Evolutionary conservation across 192 early-diverging fungal genomes (phyloP).

Genomic region (Oehlia diaphana): DNA sequence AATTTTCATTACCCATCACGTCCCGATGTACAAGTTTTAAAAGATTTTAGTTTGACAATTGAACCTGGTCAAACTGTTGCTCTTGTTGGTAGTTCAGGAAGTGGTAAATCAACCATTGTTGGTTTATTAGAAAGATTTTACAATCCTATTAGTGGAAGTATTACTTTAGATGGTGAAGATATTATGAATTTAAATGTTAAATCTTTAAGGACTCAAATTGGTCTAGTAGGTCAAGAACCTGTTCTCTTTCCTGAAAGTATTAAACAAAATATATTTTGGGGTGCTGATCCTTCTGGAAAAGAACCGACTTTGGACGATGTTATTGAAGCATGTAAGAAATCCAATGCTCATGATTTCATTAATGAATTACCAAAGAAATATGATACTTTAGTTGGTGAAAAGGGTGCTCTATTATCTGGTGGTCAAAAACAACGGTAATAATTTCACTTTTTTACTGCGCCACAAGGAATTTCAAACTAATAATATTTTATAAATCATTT

Average conservation of each 20-base stretch:
- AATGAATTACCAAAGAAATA: slow-evolving; percentile 76
- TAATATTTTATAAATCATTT: background rate
- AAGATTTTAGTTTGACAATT: slow-evolving; percentile 68
- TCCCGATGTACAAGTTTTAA: slow-evolving; percentile 78
- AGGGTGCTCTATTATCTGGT: slow-evolving; percentile 44
- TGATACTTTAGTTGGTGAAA: slow-evolving; percentile 83
- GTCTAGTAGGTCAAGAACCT: slow-evolving; percentile 90
- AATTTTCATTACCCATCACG: slow-evolving; percentile 85
- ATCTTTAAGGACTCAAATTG: slow-evolving; percentile 84
- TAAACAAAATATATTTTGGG: slow-evolving; percentile 80
- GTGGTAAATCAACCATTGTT: slow-evolving; percentile 86
- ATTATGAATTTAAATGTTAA: slow-evolving; percentile 76
- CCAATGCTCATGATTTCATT: slow-evolving; percentile 86
- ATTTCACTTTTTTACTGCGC: background rate
- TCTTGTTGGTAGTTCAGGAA: slow-evolving; percentile 62
- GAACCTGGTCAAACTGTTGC: slow-evolving; percentile 71
- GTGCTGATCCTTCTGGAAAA: slow-evolving; percentile 44
- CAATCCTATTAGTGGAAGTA: slow-evolving; percentile 54
- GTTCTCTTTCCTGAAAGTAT: slow-evolving; percentile 82
- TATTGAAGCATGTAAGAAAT: slow-evolving; percentile 62
- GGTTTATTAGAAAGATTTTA: slow-evolving; percentile 88
- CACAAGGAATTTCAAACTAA: background rate
- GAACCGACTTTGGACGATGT: slow-evolving; percentile 69
- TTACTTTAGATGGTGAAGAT: slow-evolving; percentile 75
- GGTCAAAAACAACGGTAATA: slow-evolving; percentile 51